A percentile compares a stretch with the other conserved stretches of the same genome.
Evolutionary conservation across 2,329 filamentous ascomycete genomes (phyloP).

Genomic region (Elsinoe australis): DNA sequence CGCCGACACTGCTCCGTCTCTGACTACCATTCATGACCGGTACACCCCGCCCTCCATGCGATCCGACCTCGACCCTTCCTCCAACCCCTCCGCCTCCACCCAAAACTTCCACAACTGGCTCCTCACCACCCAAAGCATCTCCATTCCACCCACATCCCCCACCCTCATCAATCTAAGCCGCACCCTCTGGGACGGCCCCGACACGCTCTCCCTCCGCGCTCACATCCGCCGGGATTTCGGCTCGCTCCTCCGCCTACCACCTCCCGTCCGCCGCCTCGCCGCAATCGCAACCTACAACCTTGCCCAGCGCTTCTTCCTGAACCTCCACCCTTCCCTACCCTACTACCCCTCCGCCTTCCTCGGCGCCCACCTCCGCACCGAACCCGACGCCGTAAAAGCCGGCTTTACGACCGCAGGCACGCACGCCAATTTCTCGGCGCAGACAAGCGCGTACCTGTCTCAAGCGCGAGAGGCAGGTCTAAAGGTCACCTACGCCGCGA

Average conservation of each 20-base stretch:
- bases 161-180: slow-evolving; percentile 26
- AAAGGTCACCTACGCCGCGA: slow-evolving; percentile 38
- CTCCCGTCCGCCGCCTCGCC: slow-evolving; percentile 27
- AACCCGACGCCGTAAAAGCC: slow-evolving; percentile 30
- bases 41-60: slow-evolving; percentile 24
- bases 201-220: slow-evolving; percentile 25
- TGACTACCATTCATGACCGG: slow-evolving; percentile 20
- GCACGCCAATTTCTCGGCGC: slow-evolving; percentile 30
- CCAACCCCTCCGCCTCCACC: slow-evolving; percentile 20
- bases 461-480: slow-evolving; percentile 29
- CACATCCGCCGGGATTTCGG: slow-evolving; percentile 27
- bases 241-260: slow-evolving; percentile 25
- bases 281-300: slow-evolving; percentile 31
- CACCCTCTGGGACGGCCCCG: slow-evolving; percentile 26
- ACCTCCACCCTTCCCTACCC: slow-evolving; percentile 25
- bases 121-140: slow-evolving; percentile 18
- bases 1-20: slow-evolving; percentile 17
- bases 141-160: slow-evolving; percentile 16
- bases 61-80: slow-evolving; percentile 22
- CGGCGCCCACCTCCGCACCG: slow-evolving; percentile 35
- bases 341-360: slow-evolving; percentile 31
- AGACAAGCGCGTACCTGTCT: slow-evolving; percentile 34
- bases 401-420: slow-evolving; percentile 25
- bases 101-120: slow-evolving; percentile 25
- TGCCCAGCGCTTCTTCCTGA: slow-evolving; percentile 23